Percentiles rank a stretch among this genome's conserved stretches.
Conservation (phyloP, 2,329 filamentous ascomycete genomes). For the Clarireedia sp. region DNA sequence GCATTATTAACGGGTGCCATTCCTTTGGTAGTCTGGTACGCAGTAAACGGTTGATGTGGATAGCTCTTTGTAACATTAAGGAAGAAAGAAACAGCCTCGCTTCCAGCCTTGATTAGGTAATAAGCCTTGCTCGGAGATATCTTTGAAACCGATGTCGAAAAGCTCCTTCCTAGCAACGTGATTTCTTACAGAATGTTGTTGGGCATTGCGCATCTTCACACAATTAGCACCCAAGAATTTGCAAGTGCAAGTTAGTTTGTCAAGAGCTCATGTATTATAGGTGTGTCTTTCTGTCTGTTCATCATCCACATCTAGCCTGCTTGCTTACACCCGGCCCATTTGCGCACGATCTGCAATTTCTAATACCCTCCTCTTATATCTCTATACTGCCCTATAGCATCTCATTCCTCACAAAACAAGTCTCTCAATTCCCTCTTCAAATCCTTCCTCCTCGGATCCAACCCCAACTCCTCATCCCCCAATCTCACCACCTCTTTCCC, state of each 20-base stretch:
- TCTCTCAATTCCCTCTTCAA: constrained; percentile 19
- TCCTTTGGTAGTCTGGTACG: neutral
- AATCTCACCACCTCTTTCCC: neutral
- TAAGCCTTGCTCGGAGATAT: neutral
- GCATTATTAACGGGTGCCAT: constrained; percentile 7
- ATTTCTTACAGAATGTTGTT: neutral
- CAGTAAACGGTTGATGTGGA: neutral
- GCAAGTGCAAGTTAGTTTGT: too few relatives aligned
- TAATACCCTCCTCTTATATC: neutral
- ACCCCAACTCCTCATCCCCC: constrained; percentile 2
- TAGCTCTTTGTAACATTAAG: neutral
- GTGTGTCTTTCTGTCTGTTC: neutral
- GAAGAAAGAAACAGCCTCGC: neutral
- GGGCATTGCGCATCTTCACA: neutral
- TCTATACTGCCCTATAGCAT: too few relatives aligned
- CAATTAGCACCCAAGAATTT: neutral
- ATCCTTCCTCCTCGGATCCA: constrained; percentile 14
- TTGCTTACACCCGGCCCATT: neutral
- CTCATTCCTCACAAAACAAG: constrained; percentile 18
- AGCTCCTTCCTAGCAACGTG: too few relatives aligned
- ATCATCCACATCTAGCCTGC: neutral
- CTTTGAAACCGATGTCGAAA: neutral
- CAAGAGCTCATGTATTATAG: neutral
- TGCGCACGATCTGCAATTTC: neutral
- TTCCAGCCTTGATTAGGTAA: neutral